Conservation (phyloP, 1,284 basidiomycete species). For the Calocybe gambosa region DNA sequence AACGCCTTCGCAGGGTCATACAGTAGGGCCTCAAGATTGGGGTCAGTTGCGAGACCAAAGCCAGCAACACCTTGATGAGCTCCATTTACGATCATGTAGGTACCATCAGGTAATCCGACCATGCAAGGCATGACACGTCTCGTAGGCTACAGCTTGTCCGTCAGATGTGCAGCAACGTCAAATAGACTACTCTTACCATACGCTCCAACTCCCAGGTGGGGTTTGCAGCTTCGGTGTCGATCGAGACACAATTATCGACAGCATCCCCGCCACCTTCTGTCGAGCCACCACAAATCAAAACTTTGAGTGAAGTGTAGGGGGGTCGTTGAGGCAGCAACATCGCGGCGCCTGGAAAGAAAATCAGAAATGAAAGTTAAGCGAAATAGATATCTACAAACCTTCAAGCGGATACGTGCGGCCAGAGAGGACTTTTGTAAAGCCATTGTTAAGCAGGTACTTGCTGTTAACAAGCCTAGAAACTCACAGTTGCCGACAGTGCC, state of each 20-base stretch:
- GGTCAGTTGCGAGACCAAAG: constrained; percentile 61
- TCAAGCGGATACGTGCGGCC: constrained; percentile 77
- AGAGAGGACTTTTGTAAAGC: constrained; percentile 38
- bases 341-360: constrained; percentile 36
- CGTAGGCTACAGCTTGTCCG: constrained; percentile 51
- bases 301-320: constrained; percentile 62
- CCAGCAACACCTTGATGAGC: constrained; percentile 64
- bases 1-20: constrained; percentile 61
- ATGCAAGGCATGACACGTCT: constrained; percentile 72
- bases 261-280: constrained; percentile 46
- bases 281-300: constrained; percentile 76
- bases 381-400: constrained; percentile 24
- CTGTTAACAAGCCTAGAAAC: constrained; percentile 24
- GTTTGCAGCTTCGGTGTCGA: constrained; percentile 52
- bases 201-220: constrained; percentile 63
- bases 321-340: constrained; percentile 63
- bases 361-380: background rate
- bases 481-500: constrained; percentile 65
- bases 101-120: constrained; percentile 66
- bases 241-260: constrained; percentile 66
- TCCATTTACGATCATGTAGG: constrained; percentile 69
- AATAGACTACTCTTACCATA: constrained; percentile 45
- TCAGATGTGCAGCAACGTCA: background rate
- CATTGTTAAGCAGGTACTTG: background rate
- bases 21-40: constrained; percentile 58